Evolutionary conservation across 768 basidiomycete genomes (phyloP), one percentile per base, ranked within the genome.

Genomic region (Phaeotremella skinneri): DNA sequence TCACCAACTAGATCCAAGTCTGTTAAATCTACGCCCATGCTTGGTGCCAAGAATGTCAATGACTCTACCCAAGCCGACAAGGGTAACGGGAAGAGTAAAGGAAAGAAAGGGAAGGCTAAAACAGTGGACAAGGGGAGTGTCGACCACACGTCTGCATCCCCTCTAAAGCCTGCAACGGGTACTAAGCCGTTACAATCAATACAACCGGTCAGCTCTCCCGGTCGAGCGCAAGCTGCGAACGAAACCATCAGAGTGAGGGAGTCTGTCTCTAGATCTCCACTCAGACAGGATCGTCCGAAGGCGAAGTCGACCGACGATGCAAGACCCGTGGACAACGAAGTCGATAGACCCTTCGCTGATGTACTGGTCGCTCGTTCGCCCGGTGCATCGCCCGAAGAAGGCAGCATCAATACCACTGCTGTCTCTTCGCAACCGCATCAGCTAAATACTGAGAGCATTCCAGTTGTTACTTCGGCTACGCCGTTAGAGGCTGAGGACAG

Each of bases 401-500:
- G n/a, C n/a, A n/a, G n/a, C n/a, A n/a, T n/a, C n/a, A n/a, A n/a
- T n/a, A n/a, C n/a, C n/a, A n/a, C n/a, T n/a, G n/a, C n/a, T n/a
- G n/a, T n/a, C n/a, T n/a, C n/a, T n/a, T n/a, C n/a, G n/a, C n/a
- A n/a, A n/a, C n/a, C n/a, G n/a, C 7, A 37, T 37, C 34, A 37
- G 34, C 34, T 17, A 37, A 37, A 7, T 37, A 7, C 17, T 7
- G 17, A 37, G 34, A 37, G 9, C 34, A 17, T 37, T 37, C n/a
- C n/a, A n/a, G n/a, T n/a, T n/a, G n/a, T n/a, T n/a, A n/a, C n/a
- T n/a, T n/a, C n/a, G n/a, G n/a, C n/a, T n/a, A n/a, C n/a, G n/a
- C n/a, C n/a, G n/a, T n/a, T n/a, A n/a, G n/a, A n/a, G n/a, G 60
- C 48, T 31, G 64, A 66, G 39, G 60, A 47, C 9, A 55, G 55